A percentile compares a stretch with the other conserved stretches of the same genome.
phyloP scores from a whole-genome alignment of 805 yeast species.

The Candida michaelii region DNA sequence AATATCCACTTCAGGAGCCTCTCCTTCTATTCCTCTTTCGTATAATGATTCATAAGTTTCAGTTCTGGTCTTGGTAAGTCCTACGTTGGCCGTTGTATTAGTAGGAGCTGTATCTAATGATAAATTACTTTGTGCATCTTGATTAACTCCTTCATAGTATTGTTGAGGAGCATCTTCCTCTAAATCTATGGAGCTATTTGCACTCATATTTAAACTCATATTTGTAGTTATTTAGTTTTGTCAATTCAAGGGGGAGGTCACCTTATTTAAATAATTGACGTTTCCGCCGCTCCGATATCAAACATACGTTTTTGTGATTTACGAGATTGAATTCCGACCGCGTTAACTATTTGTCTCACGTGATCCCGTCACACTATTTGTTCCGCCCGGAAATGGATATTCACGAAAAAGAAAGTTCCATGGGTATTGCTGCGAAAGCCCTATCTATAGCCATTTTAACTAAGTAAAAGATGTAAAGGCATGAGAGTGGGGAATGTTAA shows the following conservation, averaged over 20 bases:
- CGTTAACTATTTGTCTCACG: not conserved
- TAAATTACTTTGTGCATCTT: slow-evolving; percentile 15
- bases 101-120: slow-evolving; percentile 10
- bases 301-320: too few relatives aligned
- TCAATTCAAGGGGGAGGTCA: slow-evolving; percentile 1
- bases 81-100: slow-evolving; percentile 1
- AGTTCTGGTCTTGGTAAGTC: slow-evolving; percentile 38
- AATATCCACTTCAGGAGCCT: slow-evolving; percentile 54
- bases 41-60: slow-evolving; percentile 74
- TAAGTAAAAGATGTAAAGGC: too few relatives aligned
- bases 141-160: slow-evolving; percentile 7
- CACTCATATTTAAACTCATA: not conserved
- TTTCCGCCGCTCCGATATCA: slow-evolving; percentile 6
- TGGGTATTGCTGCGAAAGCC: slow-evolving; percentile 1
- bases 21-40: slow-evolving; percentile 59
- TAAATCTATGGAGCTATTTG: not conserved
- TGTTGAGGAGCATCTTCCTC: slow-evolving; percentile 10
- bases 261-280: slow-evolving; percentile 2
- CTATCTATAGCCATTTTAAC: too few relatives aligned
- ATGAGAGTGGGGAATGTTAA: too few relatives aligned
- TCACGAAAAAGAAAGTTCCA: not conserved
- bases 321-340: not conserved
- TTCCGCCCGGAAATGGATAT: slow-evolving; percentile 7
- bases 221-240: slow-evolving; percentile 1
- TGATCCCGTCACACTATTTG: too few relatives aligned